Evolutionary conservation across 805 yeast species (phyloP).

Genomic region (Allodekkera sacchari): DNA sequence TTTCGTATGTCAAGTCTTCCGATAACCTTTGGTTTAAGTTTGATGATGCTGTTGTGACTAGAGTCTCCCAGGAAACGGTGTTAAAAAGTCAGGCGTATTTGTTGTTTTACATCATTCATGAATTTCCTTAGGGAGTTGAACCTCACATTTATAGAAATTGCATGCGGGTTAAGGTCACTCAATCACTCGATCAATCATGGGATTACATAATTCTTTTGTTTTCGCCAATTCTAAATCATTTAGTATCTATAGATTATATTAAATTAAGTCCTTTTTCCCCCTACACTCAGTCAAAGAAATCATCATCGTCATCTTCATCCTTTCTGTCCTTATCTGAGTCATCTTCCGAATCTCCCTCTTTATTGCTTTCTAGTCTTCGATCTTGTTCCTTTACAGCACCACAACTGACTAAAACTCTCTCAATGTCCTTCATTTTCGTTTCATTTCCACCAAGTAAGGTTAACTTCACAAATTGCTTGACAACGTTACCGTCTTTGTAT

Average conservation of each 20-base stretch:
- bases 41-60: slow-evolving; percentile 78
- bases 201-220: slow-evolving; percentile 1
- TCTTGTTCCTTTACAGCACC: slow-evolving; percentile 64
- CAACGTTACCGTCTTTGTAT: slow-evolving; percentile 69
- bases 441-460: slow-evolving; percentile 79
- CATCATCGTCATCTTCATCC: slow-evolving; percentile 35
- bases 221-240: background rate
- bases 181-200: too few relatives aligned
- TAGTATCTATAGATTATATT: slow-evolving; percentile 1
- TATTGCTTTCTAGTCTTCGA: slow-evolving; percentile 53
- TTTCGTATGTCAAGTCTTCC: slow-evolving; percentile 66
- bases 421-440: slow-evolving; percentile 62
- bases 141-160: too few relatives aligned
- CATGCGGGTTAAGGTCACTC: too few relatives aligned
- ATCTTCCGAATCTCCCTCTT: slow-evolving; percentile 44
- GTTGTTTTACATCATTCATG: slow-evolving; percentile 56
- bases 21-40: slow-evolving; percentile 82
- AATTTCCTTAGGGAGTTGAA: slow-evolving; percentile 13
- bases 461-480: slow-evolving; percentile 75
- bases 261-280: background rate
- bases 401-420: slow-evolving; percentile 55
- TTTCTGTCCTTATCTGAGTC: slow-evolving; percentile 49
- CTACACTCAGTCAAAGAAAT: slow-evolving; percentile 36
- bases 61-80: slow-evolving; percentile 58
- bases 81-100: slow-evolving; percentile 70